A percentile compares a stretch with the other conserved stretches of the same genome.
Evolutionary conservation across 1,284 basidiomycete species (phyloP).

Genomic region (Athelia sp.): DNA sequence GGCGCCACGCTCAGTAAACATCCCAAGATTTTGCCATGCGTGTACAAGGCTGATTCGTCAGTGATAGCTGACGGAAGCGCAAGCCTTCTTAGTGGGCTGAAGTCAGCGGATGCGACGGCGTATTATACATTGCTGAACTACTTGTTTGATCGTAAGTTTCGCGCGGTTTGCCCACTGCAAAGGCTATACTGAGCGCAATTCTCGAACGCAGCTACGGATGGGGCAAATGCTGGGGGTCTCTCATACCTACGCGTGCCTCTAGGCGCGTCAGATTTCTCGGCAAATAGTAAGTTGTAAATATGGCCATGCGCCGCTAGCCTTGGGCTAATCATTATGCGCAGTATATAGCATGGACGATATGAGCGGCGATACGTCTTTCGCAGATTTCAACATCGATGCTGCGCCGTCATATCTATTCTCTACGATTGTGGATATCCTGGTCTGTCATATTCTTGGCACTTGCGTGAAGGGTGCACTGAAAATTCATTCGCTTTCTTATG

Average conservation of each 20-base stretch:
- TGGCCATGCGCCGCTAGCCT: background rate
- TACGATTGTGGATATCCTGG: slow-evolving; percentile 42
- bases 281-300: slow-evolving; percentile 11
- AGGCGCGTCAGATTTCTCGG: slow-evolving; percentile 38
- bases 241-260: slow-evolving; percentile 36
- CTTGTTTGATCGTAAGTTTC: slow-evolving; percentile 29
- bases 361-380: slow-evolving; percentile 37
- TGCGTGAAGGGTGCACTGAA: too few relatives aligned
- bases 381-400: slow-evolving; percentile 38
- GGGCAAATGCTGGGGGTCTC: slow-evolving; percentile 31
- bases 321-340: slow-evolving; percentile 11
- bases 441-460: too few relatives aligned
- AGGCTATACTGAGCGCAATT: background rate
- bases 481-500: slow-evolving; percentile 29
- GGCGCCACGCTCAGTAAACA: slow-evolving; percentile 34
- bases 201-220: slow-evolving; percentile 31
- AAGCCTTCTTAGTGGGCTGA: slow-evolving; percentile 30
- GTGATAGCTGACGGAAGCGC: slow-evolving; percentile 36
- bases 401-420: slow-evolving; percentile 47
- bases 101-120: slow-evolving; percentile 30
- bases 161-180: slow-evolving; percentile 4
- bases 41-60: background rate
- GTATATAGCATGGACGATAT: slow-evolving; percentile 47
- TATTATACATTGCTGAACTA: slow-evolving; percentile 34
- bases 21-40: background rate